Evolutionary conservation across 805 yeast genomes (phyloP).

Genomic region (Ogataea methylovora): DNA sequence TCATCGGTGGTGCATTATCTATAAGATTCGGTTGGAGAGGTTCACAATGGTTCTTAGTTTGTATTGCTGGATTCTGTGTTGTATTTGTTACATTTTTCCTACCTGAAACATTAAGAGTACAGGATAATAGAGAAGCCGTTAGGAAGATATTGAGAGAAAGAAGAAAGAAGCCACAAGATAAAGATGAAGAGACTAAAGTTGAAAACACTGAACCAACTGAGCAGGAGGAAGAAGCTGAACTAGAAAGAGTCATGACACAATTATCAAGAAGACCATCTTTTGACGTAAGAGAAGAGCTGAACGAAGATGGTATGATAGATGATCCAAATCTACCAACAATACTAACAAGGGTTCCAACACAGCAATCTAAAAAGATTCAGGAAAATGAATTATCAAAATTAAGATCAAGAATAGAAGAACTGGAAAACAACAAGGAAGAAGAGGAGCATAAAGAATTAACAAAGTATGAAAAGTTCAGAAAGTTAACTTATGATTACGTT

Average conservation of each 20-base stretch:
- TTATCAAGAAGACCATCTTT: constrained; percentile 1
- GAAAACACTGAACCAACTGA: constrained; percentile 7
- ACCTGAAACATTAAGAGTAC: constrained; percentile 74
- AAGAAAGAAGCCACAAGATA: constrained; percentile 2
- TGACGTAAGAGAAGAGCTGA: constrained; percentile 7
- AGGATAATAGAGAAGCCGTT: constrained; percentile 51
- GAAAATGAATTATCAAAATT: constrained; percentile 13
- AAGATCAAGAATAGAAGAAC: constrained; percentile 12
- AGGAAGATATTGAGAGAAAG: constrained; percentile 36
- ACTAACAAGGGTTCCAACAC: not conserved
- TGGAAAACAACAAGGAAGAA: constrained; percentile 5
- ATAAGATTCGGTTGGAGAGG: constrained; percentile 80
- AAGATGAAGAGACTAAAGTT: constrained; percentile 13
- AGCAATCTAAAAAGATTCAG: constrained; percentile 10
- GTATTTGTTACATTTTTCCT: constrained; percentile 44
- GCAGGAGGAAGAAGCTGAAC: not conserved
- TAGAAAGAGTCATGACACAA: not conserved
- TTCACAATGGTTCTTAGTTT: constrained; percentile 75
- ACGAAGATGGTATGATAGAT: constrained; percentile 2
- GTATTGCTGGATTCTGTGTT: constrained; percentile 45
- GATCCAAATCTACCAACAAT: not conserved
- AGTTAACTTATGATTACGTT: constrained; percentile 36
- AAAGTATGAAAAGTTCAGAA: constrained; percentile 13
- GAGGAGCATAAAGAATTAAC: not conserved
- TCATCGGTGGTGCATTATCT: constrained; percentile 70